Evolutionary conservation across 768 basidiomycete genomes (phyloP), one percentile per base, ranked within the genome.

Genomic region (Mycena vitilis): DNA sequence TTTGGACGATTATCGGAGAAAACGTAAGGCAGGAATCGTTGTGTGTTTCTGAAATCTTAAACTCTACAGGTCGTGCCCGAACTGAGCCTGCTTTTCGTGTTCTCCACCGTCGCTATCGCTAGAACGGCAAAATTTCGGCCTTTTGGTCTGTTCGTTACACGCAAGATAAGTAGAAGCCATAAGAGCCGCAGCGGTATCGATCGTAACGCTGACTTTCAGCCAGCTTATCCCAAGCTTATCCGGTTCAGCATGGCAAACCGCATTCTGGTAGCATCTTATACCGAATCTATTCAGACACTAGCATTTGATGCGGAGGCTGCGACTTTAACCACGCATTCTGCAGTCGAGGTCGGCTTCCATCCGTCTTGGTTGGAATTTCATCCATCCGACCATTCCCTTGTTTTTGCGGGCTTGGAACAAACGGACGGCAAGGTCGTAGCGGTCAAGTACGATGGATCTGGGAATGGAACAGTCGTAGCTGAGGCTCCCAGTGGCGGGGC

Each of bases 341-440:
- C 82, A 18, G 73, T 87, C 58, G 74, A 77, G 11, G 86, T 89
- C 42, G 91, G 91, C 34, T 78, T 84, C 71, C 87, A 88, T 73
- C 91, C 94, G 0, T 93, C 93, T 7, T 95, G 94, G 94, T 83
- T 96, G 68, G 85, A 89, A 13, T 79, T 81, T 9, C 86, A 91
- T 73, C 88, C 89, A 0, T 77, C 75, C 0, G 86, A 91, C 68
- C 81, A 79, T 51, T 85, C 87, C 4, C 72, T 94, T 34, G 81
- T 93, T 38, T 90, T 90, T 73, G 81, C 92, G 13, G 89, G 85
- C 0, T 81, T 94, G 22, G 91, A 94, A 72, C 87, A 90, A 66
- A 70, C 82, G 0, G 86, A 91, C n/a, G 94, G 95, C 16, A 82
- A 83, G 76, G 82, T 90, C 30, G 74, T 89, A 9, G 88, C 86